phyloP scores from a whole-genome alignment of 345 rosid genomes.

The Populus ilicifolia region DNA sequence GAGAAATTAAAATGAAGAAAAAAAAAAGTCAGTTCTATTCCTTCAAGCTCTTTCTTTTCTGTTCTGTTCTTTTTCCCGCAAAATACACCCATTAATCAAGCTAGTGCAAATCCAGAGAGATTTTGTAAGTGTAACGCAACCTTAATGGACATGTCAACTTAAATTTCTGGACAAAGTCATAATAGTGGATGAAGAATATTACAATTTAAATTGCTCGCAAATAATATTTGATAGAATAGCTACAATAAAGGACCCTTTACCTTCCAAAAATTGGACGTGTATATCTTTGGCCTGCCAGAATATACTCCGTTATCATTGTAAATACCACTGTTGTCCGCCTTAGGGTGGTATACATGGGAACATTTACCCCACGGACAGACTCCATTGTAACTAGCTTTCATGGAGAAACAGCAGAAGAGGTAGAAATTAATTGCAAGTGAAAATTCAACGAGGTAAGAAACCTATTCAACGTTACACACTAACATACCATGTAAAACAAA shows the following conservation, averaged over 20 bases:
- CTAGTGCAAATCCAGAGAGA: background rate
- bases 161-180: background rate
- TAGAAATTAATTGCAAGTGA: conserved; percentile 10
- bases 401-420: conserved; percentile 22
- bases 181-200: background rate
- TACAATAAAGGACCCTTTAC: conserved; percentile 30
- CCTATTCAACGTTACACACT: background rate
- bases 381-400: conserved; percentile 89
- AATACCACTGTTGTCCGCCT: conserved; percentile 93
- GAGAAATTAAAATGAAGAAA: background rate
- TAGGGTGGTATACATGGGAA: conserved; percentile 98
- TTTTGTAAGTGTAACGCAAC: background rate
- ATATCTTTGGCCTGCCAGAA: conserved; percentile 77
- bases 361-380: conserved; percentile 95
- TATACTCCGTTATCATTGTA: conserved; percentile 84
- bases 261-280: conserved; percentile 73
- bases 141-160: background rate
- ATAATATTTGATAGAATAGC: conserved; percentile 1
- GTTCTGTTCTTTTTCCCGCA: background rate
- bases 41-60: background rate
- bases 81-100: background rate
- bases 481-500: conserved; percentile 85
- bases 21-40: background rate
- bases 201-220: background rate
- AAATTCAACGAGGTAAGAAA: background rate